Conservation (phyloP, 2,329 filamentous ascomycete genomes). For the Aspergillaceae sp. region DNA sequence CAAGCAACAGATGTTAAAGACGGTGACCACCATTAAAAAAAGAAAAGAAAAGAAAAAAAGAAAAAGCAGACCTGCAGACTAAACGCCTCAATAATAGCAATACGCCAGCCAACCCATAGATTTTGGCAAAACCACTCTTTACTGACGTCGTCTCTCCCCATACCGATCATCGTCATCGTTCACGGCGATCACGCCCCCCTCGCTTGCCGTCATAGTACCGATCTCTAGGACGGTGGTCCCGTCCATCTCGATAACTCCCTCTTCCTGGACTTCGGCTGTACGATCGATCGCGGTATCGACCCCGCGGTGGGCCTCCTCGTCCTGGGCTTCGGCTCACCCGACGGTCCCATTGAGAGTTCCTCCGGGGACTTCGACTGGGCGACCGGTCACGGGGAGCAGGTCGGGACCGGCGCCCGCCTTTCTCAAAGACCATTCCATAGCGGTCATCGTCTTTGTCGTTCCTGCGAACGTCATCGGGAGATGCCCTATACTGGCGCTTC, state of each 20-base stretch:
- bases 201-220: constrained; percentile 28
- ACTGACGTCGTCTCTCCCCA: constrained; percentile 19
- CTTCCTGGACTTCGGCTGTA: constrained; percentile 22
- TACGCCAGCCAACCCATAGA: constrained; percentile 1
- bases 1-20: no score
- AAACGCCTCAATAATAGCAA: neutral
- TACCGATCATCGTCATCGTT: constrained; percentile 18
- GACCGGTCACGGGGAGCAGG: constrained; percentile 16
- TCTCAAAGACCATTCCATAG: constrained; percentile 77
- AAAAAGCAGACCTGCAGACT: no score
- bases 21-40: no score
- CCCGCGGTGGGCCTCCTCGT: constrained; percentile 15
- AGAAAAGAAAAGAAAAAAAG: no score
- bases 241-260: constrained; percentile 21
- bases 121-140: neutral
- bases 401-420: constrained; percentile 11
- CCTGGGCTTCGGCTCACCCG: constrained; percentile 21
- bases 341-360: constrained; percentile 22
- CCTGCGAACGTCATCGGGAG: constrained; percentile 41
- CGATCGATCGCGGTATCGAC: constrained; percentile 33
- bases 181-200: constrained; percentile 14
- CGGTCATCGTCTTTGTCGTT: constrained; percentile 40
- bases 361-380: constrained; percentile 41
- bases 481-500: constrained; percentile 77
- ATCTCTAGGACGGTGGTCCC: constrained; percentile 19